phyloP scores from a whole-genome alignment of 2,329 filamentous ascomycete genomes.

The Ophiocordyceps camponoti-saundersi region DNA sequence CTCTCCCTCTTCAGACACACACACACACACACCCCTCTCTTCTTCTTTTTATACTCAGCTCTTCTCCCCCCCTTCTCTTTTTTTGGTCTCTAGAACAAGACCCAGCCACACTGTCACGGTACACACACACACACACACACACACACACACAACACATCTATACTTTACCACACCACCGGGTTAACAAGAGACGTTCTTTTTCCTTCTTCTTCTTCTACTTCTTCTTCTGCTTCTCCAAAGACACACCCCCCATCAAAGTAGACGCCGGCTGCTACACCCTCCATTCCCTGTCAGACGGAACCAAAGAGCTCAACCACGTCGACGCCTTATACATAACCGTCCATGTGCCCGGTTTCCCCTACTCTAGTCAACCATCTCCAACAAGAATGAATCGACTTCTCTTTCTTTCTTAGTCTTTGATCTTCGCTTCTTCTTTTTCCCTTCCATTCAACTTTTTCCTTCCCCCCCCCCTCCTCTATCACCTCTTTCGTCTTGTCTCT shows the following conservation, averaged over 20 bases:
- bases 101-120: background rate
- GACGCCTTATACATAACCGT: conserved; percentile 9
- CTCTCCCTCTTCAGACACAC: background rate
- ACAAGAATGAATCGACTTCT: background rate
- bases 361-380: conserved; percentile 2
- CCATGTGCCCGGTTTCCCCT: conserved; percentile 5
- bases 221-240: too few relatives aligned
- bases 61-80: too few relatives aligned
- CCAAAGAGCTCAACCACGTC: background rate
- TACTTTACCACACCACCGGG: conserved; percentile 6
- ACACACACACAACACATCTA: background rate
- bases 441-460: background rate
- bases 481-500: too few relatives aligned
- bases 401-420: background rate
- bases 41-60: too few relatives aligned
- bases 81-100: too few relatives aligned
- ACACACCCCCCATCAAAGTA: background rate
- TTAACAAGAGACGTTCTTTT: background rate
- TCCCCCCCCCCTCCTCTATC: background rate
- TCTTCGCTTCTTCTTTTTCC: background rate
- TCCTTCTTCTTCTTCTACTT: too few relatives aligned
- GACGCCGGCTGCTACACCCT: background rate
- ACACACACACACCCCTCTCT: conserved; percentile 2
- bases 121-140: conserved; percentile 1
- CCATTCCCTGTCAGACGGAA: conserved; percentile 2